These are phyloP conservation scores for Polytrichum formosum DNA, from an alignment of 225 moss, liverwort and hornwort genomes.

Conservation along the genomic window DNA sequence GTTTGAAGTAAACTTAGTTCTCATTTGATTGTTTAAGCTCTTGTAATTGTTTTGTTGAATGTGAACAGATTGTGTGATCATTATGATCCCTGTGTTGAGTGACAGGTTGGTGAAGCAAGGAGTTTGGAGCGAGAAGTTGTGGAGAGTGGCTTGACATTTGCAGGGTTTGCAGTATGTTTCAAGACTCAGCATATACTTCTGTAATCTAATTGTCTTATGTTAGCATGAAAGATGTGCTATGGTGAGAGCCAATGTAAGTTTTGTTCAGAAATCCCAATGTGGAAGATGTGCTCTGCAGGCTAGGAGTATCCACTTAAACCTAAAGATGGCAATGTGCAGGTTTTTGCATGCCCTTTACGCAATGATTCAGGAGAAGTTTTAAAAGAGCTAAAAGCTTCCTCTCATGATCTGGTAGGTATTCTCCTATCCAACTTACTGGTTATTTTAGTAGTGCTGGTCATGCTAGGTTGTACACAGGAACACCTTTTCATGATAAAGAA, in stretches of 20 bases:
- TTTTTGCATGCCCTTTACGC: conserved; percentile 94
- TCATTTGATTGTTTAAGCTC: background rate
- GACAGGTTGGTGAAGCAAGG: conserved; percentile 89
- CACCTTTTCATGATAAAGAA: too few species aligned
- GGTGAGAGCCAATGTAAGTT: too few species aligned
- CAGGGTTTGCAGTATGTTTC: conserved; percentile 82
- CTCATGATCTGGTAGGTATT: conserved; percentile 78
- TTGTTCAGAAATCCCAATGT: too few species aligned
- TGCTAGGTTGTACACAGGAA: too few species aligned
- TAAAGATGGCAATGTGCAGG: conserved; percentile 34
- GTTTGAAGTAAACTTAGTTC: too few species aligned
- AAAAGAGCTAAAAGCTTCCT: conserved; percentile 77
- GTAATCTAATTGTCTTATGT: too few species aligned
- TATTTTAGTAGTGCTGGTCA: too few species aligned
- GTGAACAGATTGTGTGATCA: background rate
- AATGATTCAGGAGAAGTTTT: conserved; percentile 78
- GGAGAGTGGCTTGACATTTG: conserved; percentile 72
- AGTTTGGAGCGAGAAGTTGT: conserved; percentile 75
- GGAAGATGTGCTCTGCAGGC: too few species aligned
- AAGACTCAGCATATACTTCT: too few species aligned
- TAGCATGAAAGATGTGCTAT: too few species aligned
- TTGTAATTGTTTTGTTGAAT: background rate
- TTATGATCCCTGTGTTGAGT: background rate
- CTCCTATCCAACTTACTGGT: too few species aligned
- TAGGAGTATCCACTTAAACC: too few species aligned